Base-by-base conservation (phyloP, 495 filamentous ascomycete species). In the Clavariopsis aquatica region DNA sequence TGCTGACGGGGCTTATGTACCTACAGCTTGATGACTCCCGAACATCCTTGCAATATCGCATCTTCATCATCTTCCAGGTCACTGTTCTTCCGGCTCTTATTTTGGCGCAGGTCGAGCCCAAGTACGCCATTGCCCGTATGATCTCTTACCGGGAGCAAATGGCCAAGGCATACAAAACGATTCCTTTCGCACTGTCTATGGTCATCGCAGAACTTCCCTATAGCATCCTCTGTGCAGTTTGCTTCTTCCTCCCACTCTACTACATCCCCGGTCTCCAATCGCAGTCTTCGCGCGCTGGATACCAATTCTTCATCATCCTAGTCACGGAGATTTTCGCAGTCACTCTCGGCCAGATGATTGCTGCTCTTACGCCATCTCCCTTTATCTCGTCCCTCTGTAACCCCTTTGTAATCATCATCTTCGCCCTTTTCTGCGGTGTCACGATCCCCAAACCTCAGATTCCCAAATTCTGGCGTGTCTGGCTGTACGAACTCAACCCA, bases 41-140 rank as follows among this genome's bases (percentile, higher is more conserved):
- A 4, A 75, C 84, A 2, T 87, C 83, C 4, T 77, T 93, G 20
- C 90, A 95, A 67, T 87, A 92, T 75, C 85, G 85, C 46, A 83
- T 95, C 62, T 94, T 95, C 74, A 83, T 91, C 73, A 86, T 91
- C 70, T 94, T 93, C 81, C 89, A 92, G 73, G 81, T 89, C 56
- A 92, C 87, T 2, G 85, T 92, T 13, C 79, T 93, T 1, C 87
- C 89, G 0, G 87, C 89, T 1, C 81, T 92, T 27, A 87, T 93
- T 68, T 81, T 93, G 56, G 84, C 87, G 0, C 88, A 91, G 67
- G 87, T 92, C 46, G 85, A 93, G 69, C 85, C 90, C 5, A 89
- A 87, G 71, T 93, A 88, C 70, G 86, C 87, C 66, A 79, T 90
- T 73, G 82, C 84, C n/a, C 83, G 89, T 49, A 75, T 87, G 52